These are phyloP conservation scores for Komagataea norvegica DNA, from an alignment of 1,139 yeast genomes.

Conservation along the genomic window DNA sequence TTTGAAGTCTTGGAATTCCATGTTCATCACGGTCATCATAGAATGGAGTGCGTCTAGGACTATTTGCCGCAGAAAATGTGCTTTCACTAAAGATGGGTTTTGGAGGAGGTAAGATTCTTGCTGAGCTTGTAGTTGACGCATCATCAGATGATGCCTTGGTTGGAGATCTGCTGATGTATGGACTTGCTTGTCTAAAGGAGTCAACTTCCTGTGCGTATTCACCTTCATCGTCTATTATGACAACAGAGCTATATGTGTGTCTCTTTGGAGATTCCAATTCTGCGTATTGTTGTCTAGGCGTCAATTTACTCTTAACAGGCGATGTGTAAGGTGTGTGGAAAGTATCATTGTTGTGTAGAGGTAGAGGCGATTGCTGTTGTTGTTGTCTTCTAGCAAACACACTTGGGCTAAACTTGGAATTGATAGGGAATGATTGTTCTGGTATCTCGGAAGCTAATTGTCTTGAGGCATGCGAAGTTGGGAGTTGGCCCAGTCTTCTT, in stretches of 20 bases:
- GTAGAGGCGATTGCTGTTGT: slow-evolving; percentile 11
- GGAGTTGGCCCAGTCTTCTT: slow-evolving; percentile 10
- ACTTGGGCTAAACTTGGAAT: slow-evolving; percentile 30
- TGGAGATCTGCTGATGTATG: slow-evolving; percentile 24
- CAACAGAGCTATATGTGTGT: slow-evolving; percentile 43
- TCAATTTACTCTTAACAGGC: slow-evolving; percentile 19
- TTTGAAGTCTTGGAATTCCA: slow-evolving; percentile 14
- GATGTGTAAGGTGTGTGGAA: slow-evolving; percentile 23
- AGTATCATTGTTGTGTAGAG: slow-evolving; percentile 12
- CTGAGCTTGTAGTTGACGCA: slow-evolving; percentile 38
- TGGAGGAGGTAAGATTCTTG: slow-evolving; percentile 55
- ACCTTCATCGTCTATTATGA: slow-evolving; percentile 42
- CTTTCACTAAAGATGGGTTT: slow-evolving; percentile 61
- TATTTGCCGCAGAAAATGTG: slow-evolving; percentile 57
- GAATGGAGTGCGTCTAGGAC: slow-evolving; percentile 5
- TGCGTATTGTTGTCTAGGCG: slow-evolving; percentile 43
- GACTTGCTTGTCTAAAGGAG: slow-evolving; percentile 8
- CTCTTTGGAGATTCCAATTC: slow-evolving; percentile 65
- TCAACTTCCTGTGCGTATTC: slow-evolving; percentile 27
- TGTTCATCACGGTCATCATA: slow-evolving; percentile 6
- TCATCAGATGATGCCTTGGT: slow-evolving; percentile 31
- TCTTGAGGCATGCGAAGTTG: slow-evolving; percentile 7
- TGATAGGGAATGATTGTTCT: slow-evolving; percentile 13
- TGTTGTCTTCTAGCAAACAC: slow-evolving; percentile 31
- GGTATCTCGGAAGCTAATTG: slow-evolving; percentile 22